Percentiles rank a stretch among this genome's conserved stretches.
These are phyloP conservation scores for Pseudotsuga menziesii DNA, from an alignment of 75 land plant genomes.

Conservation along the genomic window DNA sequence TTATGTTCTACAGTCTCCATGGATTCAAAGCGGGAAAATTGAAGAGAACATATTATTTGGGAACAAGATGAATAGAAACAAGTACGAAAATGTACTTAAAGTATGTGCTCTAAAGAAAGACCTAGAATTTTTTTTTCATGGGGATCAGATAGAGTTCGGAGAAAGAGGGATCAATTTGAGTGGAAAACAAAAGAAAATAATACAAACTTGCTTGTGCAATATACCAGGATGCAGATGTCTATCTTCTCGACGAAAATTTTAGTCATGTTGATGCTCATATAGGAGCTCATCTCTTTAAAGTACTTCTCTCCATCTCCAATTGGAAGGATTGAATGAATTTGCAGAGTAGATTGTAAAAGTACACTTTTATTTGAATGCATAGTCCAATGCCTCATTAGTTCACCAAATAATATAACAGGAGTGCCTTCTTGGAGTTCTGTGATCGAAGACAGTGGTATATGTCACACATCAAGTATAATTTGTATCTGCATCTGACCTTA, in stretches of 20 bases:
- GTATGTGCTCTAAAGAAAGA: constrained; percentile 75
- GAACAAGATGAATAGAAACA: constrained; percentile 49
- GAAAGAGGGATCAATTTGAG: constrained; percentile 86
- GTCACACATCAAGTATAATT: constrained; percentile 89
- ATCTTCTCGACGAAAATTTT: constrained; percentile 52
- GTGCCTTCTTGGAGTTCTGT: constrained; percentile 53
- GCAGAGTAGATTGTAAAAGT: neutral
- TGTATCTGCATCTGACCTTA: constrained; percentile 29
- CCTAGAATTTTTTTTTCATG: constrained; percentile 58
- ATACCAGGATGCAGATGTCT: constrained; percentile 54
- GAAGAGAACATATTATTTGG: constrained; percentile 63
- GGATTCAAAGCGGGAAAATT: constrained; percentile 53
- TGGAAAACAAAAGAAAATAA: constrained; percentile 79
- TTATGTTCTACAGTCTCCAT: constrained; percentile 49
- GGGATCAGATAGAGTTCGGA: constrained; percentile 77
- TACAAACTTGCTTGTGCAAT: constrained; percentile 74
- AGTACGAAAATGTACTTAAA: constrained; percentile 54
- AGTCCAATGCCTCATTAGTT: neutral
- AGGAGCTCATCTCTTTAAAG: constrained; percentile 38
- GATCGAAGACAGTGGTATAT: constrained; percentile 64
- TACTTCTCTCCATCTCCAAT: neutral
- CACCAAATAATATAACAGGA: constrained; percentile 43
- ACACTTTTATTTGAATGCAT: neutral
- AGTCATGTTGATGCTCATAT: constrained; percentile 61
- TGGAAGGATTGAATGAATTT: neutral